phyloP scores from a whole-genome alignment of 495 filamentous ascomycete genomes.

The Barbatosphaeria neglecta region DNA sequence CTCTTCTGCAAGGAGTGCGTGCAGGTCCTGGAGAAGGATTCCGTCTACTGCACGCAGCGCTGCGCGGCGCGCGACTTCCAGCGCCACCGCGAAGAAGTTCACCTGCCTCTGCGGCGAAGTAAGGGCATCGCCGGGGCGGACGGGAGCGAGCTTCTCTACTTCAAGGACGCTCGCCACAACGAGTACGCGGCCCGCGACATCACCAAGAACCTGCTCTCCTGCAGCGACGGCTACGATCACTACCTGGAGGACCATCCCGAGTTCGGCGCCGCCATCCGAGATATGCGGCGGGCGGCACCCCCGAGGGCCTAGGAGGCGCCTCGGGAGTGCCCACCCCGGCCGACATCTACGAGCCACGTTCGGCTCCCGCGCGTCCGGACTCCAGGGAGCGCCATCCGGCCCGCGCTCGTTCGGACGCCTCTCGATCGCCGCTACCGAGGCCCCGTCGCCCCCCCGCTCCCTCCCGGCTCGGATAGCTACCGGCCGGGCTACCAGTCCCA shows the following conservation, averaged over 20 bases:
- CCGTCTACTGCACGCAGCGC: conserved; percentile 25
- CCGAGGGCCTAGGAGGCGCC: too few relatives aligned
- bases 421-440: too few relatives aligned
- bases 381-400: too few relatives aligned
- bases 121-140: conserved; percentile 11
- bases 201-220: background rate
- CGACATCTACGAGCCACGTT: too few relatives aligned
- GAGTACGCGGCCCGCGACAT: background rate
- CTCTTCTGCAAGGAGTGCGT: conserved; percentile 33
- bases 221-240: background rate
- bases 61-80: conserved; percentile 30
- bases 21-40: conserved; percentile 13
- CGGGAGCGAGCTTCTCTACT: conserved; percentile 16
- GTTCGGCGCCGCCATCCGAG: background rate
- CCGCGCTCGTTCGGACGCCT: too few relatives aligned
- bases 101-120: conserved; percentile 20
- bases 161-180: background rate
- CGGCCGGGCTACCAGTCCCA: too few relatives aligned
- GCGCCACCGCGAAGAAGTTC: conserved; percentile 25
- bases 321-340: too few relatives aligned
- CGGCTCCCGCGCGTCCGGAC: too few relatives aligned
- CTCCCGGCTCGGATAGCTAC: too few relatives aligned
- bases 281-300: too few relatives aligned
- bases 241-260: background rate
- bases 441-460: too few relatives aligned